Percentiles rank a stretch among this genome's conserved stretches.
phyloP scores from a whole-genome alignment of 148 eudicot genomes.

The Chenopodium formosanum region DNA sequence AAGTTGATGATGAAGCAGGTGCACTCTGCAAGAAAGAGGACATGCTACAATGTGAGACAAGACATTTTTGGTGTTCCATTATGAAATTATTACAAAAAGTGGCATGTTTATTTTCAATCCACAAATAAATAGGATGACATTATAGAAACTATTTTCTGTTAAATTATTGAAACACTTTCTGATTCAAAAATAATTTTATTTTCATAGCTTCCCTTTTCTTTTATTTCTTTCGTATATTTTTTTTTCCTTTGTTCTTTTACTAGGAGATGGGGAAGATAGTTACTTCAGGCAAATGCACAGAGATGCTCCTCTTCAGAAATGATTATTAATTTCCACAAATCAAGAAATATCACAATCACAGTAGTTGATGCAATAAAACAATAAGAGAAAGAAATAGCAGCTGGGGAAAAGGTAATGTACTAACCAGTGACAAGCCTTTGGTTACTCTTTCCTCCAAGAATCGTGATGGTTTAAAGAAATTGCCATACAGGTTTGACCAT shows the following conservation, averaged over 20 bases:
- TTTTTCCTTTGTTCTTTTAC: background rate
- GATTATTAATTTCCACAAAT: background rate
- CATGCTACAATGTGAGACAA: slow-evolving; percentile 5
- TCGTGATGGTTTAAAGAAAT: slow-evolving; percentile 76
- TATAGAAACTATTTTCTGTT: no score
- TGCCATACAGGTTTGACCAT: slow-evolving; percentile 69
- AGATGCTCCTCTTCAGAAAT: background rate
- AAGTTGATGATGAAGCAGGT: slow-evolving; percentile 48
- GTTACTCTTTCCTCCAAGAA: slow-evolving; percentile 88
- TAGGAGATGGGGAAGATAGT: background rate
- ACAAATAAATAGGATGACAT: background rate
- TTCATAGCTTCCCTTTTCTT: background rate
- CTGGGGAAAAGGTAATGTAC: slow-evolving; percentile 17
- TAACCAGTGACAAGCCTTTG: slow-evolving; percentile 75
- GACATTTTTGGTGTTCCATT: background rate
- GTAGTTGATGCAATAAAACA: background rate
- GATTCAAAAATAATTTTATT: background rate
- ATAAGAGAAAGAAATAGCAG: background rate
- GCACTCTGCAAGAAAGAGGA: slow-evolving; percentile 57
- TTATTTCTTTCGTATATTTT: no score
- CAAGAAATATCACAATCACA: background rate
- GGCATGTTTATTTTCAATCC: background rate
- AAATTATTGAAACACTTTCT: background rate
- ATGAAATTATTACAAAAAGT: background rate
- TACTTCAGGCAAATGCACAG: background rate